phyloP scores from a whole-genome alignment of 1,139 yeast genomes.

The Magnusiomyces paraingens region DNA sequence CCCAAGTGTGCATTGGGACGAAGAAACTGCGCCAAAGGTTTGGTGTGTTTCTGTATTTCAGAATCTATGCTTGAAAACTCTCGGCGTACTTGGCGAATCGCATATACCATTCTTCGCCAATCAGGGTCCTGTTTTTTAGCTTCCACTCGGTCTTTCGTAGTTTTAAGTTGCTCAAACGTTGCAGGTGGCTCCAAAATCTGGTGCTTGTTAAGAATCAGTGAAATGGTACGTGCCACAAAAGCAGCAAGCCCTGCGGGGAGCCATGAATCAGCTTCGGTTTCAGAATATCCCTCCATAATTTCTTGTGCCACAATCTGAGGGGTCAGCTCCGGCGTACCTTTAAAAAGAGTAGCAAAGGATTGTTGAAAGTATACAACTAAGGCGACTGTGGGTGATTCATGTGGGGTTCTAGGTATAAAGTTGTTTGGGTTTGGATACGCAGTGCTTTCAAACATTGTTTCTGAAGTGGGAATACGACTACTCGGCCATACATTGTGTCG shows the following conservation, averaged over 20 bases:
- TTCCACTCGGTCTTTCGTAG: not conserved
- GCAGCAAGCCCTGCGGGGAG: not conserved
- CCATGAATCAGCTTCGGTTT: not conserved
- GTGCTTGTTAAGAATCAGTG: not conserved
- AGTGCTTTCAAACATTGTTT: no score
- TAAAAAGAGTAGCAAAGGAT: conserved; percentile 1
- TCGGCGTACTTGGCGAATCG: not conserved
- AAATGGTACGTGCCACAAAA: not conserved
- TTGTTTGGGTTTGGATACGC: no score
- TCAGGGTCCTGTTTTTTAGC: not conserved
- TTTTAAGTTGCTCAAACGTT: no score
- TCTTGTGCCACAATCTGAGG: not conserved
- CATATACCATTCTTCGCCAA: not conserved
- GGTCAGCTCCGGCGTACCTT: not conserved
- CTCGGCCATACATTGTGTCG: no score
- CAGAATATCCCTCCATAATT: not conserved
- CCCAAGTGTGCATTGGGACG: no score
- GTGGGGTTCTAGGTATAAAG: not conserved
- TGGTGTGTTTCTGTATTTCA: not conserved
- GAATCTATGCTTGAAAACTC: not conserved
- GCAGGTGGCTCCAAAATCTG: not conserved
- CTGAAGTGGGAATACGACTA: no score
- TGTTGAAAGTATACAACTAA: not conserved
- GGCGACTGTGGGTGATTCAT: not conserved
- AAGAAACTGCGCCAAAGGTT: no score